These are phyloP conservation scores for Cadophora luteo-olivacea DNA, from an alignment of 2,329 filamentous ascomycete genomes.

Conservation along the genomic window DNA sequence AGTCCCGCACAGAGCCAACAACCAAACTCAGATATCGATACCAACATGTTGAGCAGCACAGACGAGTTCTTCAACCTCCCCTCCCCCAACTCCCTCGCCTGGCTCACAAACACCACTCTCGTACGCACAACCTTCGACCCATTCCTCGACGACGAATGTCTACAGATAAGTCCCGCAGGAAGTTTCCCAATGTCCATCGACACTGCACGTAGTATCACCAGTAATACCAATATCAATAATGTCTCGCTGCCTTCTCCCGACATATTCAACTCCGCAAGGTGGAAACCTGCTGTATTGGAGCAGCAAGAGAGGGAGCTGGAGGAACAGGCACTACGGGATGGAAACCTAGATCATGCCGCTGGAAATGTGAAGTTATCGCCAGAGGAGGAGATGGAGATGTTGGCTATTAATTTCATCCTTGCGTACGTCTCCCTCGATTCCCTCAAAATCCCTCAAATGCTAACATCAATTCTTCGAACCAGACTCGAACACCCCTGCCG, in stretches of 20 bases:
- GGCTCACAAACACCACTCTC: slow-evolving; percentile 14
- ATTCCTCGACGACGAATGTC: slow-evolving; percentile 29
- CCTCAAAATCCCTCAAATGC: not conserved
- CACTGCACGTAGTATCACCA: not conserved
- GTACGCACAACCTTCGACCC: slow-evolving; percentile 36
- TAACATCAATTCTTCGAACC: not conserved
- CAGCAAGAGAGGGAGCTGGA: slow-evolving; percentile 4
- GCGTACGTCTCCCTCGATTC: slow-evolving; percentile 31
- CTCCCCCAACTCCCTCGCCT: slow-evolving; percentile 13
- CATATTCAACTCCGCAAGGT: slow-evolving; percentile 7
- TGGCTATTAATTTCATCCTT: slow-evolving; percentile 43
- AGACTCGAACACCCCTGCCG: slow-evolving; percentile 41
- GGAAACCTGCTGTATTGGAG: slow-evolving; percentile 5
- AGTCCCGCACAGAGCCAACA: not conserved
- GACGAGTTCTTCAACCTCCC: slow-evolving; percentile 10
- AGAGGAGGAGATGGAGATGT: slow-evolving; percentile 26
- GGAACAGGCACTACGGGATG: too few relatives aligned
- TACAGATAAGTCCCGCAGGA: slow-evolving; percentile 30
- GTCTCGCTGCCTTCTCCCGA: slow-evolving; percentile 15
- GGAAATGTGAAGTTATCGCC: not conserved
- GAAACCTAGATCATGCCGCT: too few relatives aligned
- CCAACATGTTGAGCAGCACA: not conserved
- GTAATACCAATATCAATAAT: not conserved
- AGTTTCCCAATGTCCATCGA: slow-evolving; percentile 2
- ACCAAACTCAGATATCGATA: not conserved